Percentiles rank a stretch among this genome's conserved stretches.
Conservation (phyloP, 2,329 filamentous ascomycete genomes). For the Verticillium nubilum region DNA sequence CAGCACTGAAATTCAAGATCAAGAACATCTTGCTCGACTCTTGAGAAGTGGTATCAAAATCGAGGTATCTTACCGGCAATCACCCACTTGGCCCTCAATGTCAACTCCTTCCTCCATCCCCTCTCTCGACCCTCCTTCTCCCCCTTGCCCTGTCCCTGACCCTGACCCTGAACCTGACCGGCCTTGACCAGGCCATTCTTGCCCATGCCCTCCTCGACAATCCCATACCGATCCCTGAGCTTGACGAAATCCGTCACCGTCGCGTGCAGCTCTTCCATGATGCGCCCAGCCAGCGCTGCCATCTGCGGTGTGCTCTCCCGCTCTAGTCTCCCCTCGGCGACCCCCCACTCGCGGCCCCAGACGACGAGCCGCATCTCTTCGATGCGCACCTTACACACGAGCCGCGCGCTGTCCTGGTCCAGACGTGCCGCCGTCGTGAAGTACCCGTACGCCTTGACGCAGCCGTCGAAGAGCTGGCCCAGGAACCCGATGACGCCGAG, state of each 20-base stretch:
- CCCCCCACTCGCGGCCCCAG: constrained; percentile 43
- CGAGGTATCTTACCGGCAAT: constrained; percentile 26
- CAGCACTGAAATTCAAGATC: too few relatives aligned
- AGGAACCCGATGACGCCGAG: constrained; percentile 38
- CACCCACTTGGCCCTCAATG: constrained; percentile 35
- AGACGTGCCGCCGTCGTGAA: constrained; percentile 36
- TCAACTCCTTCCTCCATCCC: constrained; percentile 27
- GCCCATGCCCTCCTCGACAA: constrained; percentile 23
- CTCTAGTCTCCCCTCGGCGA: constrained; percentile 41
- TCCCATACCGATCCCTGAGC: constrained; percentile 35
- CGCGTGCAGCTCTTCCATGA: constrained; percentile 34
- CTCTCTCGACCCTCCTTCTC: constrained; percentile 15
- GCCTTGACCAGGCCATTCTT: constrained; percentile 3
- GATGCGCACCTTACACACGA: constrained; percentile 42
- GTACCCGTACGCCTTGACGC: constrained; percentile 38
- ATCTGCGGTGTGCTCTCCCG: constrained; percentile 30
- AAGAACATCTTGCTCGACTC: too few relatives aligned
- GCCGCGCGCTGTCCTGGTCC: constrained; percentile 34
- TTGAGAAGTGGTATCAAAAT: too few relatives aligned
- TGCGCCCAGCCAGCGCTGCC: constrained; percentile 31
- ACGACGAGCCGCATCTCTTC: constrained; percentile 43
- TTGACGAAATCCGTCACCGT: constrained; percentile 39
- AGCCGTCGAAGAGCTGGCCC: constrained; percentile 41
- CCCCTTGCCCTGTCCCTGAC: background rate
- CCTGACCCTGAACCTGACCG: background rate